Evolutionary conservation across 495 filamentous ascomycete genomes (phyloP).

Genomic region (Daldinia vernicosa): DNA sequence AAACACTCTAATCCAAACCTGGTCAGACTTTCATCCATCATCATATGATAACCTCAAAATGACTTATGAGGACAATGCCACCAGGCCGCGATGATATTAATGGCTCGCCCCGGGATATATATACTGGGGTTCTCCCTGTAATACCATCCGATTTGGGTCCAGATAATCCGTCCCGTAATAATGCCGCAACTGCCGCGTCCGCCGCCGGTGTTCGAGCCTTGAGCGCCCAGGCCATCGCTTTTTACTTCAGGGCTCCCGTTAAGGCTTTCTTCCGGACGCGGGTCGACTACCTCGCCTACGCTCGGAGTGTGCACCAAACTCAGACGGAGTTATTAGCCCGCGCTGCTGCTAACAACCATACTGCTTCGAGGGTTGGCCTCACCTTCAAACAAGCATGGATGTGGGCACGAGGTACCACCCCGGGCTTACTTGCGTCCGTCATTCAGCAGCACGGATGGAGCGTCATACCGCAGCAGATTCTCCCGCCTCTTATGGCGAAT

Average conservation of each 20-base stretch:
- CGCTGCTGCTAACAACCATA: conserved; percentile 38
- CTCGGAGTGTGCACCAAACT: conserved; percentile 53
- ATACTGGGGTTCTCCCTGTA: conserved; percentile 51
- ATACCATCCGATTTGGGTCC: conserved; percentile 48
- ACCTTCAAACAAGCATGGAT: conserved; percentile 53
- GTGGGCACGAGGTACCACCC: conserved; percentile 78
- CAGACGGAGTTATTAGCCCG: conserved; percentile 39
- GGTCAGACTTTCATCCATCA: not conserved
- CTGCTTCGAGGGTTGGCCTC: conserved; percentile 40
- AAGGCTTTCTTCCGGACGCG: conserved; percentile 90
- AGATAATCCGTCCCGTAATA: conserved; percentile 62
- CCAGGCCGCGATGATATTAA: conserved; percentile 44
- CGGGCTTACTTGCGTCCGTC: conserved; percentile 80
- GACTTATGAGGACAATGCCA: conserved; percentile 43
- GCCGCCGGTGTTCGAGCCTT: conserved; percentile 83
- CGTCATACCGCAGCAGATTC: conserved; percentile 86
- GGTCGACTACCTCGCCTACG: conserved; percentile 76
- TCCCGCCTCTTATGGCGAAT: conserved; percentile 88
- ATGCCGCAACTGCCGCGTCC: conserved; percentile 77
- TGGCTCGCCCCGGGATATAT: conserved; percentile 36
- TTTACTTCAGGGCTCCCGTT: conserved; percentile 88
- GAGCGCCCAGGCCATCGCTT: conserved; percentile 79
- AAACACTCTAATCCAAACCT: conserved; percentile 15
- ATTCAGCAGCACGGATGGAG: conserved; percentile 82
- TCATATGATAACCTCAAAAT: conserved; percentile 39